Base-by-base conservation (phyloP, 2,329 filamentous ascomycete genomes). In the Lachnellula arida region DNA sequence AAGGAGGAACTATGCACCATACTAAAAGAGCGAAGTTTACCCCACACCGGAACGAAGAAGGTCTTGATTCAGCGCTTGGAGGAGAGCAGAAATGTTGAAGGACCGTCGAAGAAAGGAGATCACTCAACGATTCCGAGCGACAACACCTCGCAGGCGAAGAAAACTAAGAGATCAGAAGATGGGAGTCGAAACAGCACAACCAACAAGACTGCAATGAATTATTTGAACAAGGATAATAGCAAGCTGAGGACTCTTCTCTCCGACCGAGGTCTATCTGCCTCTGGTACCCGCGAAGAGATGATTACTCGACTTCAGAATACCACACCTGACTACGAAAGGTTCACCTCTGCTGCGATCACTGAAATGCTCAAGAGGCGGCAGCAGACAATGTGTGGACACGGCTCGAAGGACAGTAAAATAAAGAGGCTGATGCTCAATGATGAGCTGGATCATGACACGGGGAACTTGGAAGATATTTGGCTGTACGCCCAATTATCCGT, bases 191-290 rank as follows among this genome's bases (percentile, higher is more conserved):
- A 7, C 11, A 28, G 35, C 17, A 39, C 4, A 43, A 17, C 25
- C 34, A 28, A 40, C 37, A 17, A 37, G 2, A 8, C 37, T 12
- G 23, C 42, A 46, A 49, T 60, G 14, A 22, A 55, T 17, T 63
- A 63, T 28, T 46, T n/a, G 1, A 47, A 35, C 11, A 63, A 63
- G 28, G 62, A 65, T 34, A 61, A 63, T 46, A 58, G 60, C 51
- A 65, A 60, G 32, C 49, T 64, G 4, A 48, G 46, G 9, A 23
- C 25, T 14, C 46, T 65, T 25, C 53, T 64, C 4, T 12, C 28
- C 6, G 62, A 63, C 17, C 43, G 63, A 44, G 22, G 35, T 8
- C 5, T 62, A 0, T 34, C 57, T 2, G 32, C 39, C 4, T 37
- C 22, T 1, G 62, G 61, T 14, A 56, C 59, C 6, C 53, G 62